Base-by-base conservation (phyloP, 2,329 filamentous ascomycete species). In the Fusarium hostae region DNA sequence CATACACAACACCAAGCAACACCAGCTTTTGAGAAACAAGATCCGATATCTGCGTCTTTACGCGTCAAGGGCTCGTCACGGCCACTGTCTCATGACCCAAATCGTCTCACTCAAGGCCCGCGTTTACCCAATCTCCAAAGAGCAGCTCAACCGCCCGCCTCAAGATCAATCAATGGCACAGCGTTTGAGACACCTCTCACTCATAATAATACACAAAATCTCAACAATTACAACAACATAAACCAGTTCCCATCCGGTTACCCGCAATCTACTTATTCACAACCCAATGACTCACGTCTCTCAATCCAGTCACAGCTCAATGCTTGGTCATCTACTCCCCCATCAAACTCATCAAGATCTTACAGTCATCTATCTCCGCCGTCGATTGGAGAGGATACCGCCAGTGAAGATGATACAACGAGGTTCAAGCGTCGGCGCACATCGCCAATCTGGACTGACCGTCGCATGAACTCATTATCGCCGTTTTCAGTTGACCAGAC, bases 401-500 rank as follows among this genome's bases (percentile, higher is more conserved):
- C 41, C 12, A 50, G 51, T 5, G 59, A 60, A 18, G 44, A 45
- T 13, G 40, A 56, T 3, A 30, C 59, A 24, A 45, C 57, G 9
- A 60, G 68, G 10, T 30, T 48, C 28, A 76, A 75, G 20, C 60
- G 72, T 12, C 66, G 71, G 9, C 68, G 74, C 16, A 62, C 61
- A 3, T 71, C 72, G 10, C 55, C 61, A n/a, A 58, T 58, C 24
- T 63, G 61, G 67, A 63, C 51, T 13, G 48, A 58, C 3, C 63
- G 47, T 44, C 71, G 66, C 18, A 50, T n/a, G 26, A 51, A 48
- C 34, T 66, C 67, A 1, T 44, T 76, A 13, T 76, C 74, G 11
- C 70, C 74, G 1, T 76, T 72, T 30, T 73, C 72, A 2, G 47
- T 71, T 10, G 74, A 76, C 44, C 74, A 76, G 22, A 67, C 72